These are phyloP conservation scores for Scheffersomyces cryptocercus DNA, from an alignment of 1,139 yeast genomes.

Conservation along the genomic window DNA sequence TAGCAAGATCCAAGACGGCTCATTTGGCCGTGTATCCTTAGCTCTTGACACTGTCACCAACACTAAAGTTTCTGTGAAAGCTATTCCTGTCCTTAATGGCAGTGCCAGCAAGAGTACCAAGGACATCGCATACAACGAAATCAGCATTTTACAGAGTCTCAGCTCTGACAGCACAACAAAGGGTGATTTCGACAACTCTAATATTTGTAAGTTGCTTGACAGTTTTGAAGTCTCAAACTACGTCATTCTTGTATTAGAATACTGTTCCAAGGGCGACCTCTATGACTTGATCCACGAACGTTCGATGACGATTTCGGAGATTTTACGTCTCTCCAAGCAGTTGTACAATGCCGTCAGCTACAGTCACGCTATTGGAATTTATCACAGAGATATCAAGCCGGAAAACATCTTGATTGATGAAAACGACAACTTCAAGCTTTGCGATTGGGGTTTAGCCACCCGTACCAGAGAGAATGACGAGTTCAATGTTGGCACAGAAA, in stretches of 20 bases:
- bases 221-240: constrained; percentile 43
- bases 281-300: constrained; percentile 43
- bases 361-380: constrained; percentile 46
- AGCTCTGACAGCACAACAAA: constrained; percentile 32
- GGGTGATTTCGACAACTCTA: constrained; percentile 28
- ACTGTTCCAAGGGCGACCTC: constrained; percentile 51
- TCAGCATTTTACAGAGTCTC: constrained; percentile 39
- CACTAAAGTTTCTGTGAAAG: constrained; percentile 33
- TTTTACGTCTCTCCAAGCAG: constrained; percentile 29
- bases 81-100: constrained; percentile 34
- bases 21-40: constrained; percentile 54
- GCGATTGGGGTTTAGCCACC: constrained; percentile 62
- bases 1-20: constrained; percentile 47
- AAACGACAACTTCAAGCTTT: constrained; percentile 45
- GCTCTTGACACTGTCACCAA: constrained; percentile 37
- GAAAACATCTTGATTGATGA: constrained; percentile 49
- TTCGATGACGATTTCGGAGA: constrained; percentile 11
- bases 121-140: constrained; percentile 48
- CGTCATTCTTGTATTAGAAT: constrained; percentile 49
- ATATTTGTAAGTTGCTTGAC: constrained; percentile 47
- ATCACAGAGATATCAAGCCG: constrained; percentile 58
- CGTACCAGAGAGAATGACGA: constrained; percentile 34
- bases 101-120: constrained; percentile 16
- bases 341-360: constrained; percentile 39
- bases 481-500: constrained; percentile 57